Evolutionary conservation across 176 grass and related monocot species (phyloP), one percentile per base, ranked within the genome.

Genomic region (Musa troglodytarum): DNA sequence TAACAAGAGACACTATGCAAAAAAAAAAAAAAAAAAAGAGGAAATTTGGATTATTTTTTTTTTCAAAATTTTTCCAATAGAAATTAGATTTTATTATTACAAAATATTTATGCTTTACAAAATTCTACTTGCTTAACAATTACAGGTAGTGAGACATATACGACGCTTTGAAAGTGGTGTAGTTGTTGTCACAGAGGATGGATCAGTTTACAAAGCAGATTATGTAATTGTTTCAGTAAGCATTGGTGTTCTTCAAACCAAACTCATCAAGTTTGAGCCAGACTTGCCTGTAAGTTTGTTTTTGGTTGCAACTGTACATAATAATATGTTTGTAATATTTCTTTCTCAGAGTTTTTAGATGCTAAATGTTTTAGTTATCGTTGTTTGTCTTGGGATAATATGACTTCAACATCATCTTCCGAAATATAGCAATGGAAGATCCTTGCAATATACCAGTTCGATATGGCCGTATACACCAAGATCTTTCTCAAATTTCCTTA

Each of bases 391-490:
- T 43, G 34, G 34, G 34, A 43, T 43, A 43, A 43, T 43, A 43
- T 43, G 34, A 43, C 34, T 43, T 43, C 34, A 3, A 51, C 9
- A 50, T 70, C 1, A 10, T 15, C 9, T 0, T n/a, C 34, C 12
- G 69, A 10, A 10, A 19, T 57, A 20, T 51, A 88, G 87, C 0
- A 29, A n/a, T 81, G 82, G 82, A 94, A 94, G 75, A 81, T 94
- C 51, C 2, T 76, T 4, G 75, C 72, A 1, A 57, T 94, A 6
- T 88, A 94, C 61, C 68, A 82, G 14, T 94, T 92, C 17, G 82
- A 93, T 58, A 93, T 90, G 91, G 70, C 75, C 0, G 66, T 93
- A 1, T 90, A 93, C 74, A 93, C 91, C 71, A 93, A 90, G 81
- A 87, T 93, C 63, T 93, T 93, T 72, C 50, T 93, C 2, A 87